Conservation (phyloP, 1,284 basidiomycete genomes). For the Pholiota adiposa region DNA sequence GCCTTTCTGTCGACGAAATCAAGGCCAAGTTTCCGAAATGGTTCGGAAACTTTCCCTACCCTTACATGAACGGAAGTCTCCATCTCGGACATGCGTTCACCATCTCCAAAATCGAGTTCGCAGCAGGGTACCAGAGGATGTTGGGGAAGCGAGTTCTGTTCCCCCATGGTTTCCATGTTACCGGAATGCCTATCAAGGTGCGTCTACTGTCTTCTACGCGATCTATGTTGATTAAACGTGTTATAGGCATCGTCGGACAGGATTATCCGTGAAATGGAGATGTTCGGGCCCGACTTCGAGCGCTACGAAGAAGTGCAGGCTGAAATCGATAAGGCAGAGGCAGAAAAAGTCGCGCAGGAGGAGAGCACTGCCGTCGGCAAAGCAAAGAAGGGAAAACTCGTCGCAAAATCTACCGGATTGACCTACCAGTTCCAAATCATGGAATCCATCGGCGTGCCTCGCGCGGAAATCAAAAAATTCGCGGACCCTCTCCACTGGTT, state of each 20-base stretch:
- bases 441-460: slow-evolving; percentile 90
- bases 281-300: slow-evolving; percentile 93
- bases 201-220: slow-evolving; percentile 30
- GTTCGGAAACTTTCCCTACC: slow-evolving; percentile 95
- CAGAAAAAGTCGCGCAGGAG: slow-evolving; percentile 51
- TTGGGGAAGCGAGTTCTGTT: slow-evolving; percentile 94
- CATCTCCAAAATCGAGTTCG: slow-evolving; percentile 98
- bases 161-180: slow-evolving; percentile 96
- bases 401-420: slow-evolving; percentile 91
- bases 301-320: slow-evolving; percentile 58
- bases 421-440: slow-evolving; percentile 99
- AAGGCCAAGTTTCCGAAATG: slow-evolving; percentile 88
- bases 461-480: slow-evolving; percentile 93
- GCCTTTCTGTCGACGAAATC: slow-evolving; percentile 67
- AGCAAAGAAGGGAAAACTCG: slow-evolving; percentile 95
- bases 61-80: slow-evolving; percentile 98
- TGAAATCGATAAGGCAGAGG: slow-evolving; percentile 45
- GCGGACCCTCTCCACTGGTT: slow-evolving; percentile 95
- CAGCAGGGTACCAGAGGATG: slow-evolving; percentile 95
- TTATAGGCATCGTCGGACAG: slow-evolving; percentile 92
- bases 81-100: slow-evolving; percentile 99
- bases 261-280: slow-evolving; percentile 95
- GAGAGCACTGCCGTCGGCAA: slow-evolving; percentile 52
- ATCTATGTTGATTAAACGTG: neutral
- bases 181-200: slow-evolving; percentile 99